Evolutionary conservation across 768 basidiomycete genomes (phyloP), one percentile per base, ranked within the genome.

Genomic region (Podaxis sp.): DNA sequence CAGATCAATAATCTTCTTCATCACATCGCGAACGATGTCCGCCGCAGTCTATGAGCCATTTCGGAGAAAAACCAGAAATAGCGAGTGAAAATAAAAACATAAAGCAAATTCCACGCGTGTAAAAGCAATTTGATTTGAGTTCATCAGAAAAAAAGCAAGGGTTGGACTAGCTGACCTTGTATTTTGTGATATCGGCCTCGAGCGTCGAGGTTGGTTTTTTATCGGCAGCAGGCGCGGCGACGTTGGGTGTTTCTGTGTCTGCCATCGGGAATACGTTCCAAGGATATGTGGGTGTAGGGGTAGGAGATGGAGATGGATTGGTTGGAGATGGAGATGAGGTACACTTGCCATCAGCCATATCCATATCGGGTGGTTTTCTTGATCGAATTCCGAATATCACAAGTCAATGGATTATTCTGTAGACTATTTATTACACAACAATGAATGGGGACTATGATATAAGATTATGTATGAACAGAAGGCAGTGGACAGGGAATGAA

Each of bases 1-100:
- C 63, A 88, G 82, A 52, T 84, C 87, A 68, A 97, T 81, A 69
- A 99, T 83, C 79, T 90, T 90, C 78, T 92, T 92, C 73, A 91
- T 85, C 63, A 92, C 93, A 68, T 85, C 82, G 69, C 91, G 85
- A 46, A 92, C 89, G 77, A 96, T 94, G 68, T 96, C 93, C 61
- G 93, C 94, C 22, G 96, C 95, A n/a, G 87, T 82, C 92, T 96
- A 70, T 58, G 57, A 54, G 22, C 36, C 51, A 17, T 33, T 33
- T 24, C 11, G 17, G 17, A 61, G 17, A 15, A 39, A 61, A 49
- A 46, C n/a, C 44, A 52, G 26, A 42, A 49, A 51, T n/a, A 52
- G 36, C 33, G 36, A 19, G 5, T n/a, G 17, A 56, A 54, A 38
- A 44, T 13, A 46, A 48, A 46, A 33, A 33, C 33, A 33, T 33